Evolutionary conservation across 2,329 filamentous ascomycete genomes (phyloP), one percentile per base, ranked within the genome.

Genomic region (Alternaria ethzedia): DNA sequence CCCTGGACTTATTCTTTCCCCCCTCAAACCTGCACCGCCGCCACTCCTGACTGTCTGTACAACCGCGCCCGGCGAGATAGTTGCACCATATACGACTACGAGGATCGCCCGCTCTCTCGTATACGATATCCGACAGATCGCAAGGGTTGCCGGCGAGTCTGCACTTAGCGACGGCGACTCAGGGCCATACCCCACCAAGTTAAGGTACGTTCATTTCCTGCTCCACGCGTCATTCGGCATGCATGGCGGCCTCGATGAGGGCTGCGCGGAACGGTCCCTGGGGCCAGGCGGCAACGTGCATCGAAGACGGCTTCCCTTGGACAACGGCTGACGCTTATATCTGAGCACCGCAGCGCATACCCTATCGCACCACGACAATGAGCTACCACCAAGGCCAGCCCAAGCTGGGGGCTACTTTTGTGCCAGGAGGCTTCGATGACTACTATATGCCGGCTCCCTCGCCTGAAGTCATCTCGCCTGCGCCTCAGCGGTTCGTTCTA

Each of bases 391-490:
- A 75, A 58, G 70, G 71, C 63, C 74, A 73, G 52, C 76, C 75
- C 68, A 70, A 76, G 66, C 72, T 80, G 57, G 78, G 78, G 72
- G 89, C 90, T 60, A 92, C 89, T 52, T 91, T 90, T 79, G 86
- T 89, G 77, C 90, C 90, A 71, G 89, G 89, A 71, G 87, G 86
- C 54, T 83, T 86, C 70, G 89, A 91, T 81, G 88, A 91, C 79
- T 91, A 88, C 79, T 89, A 89, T 78, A 87, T 90, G 84, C 85
- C 85, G 43, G 78, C 77, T 30, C 75, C 78, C 63, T 76, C 77
- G 64, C 87, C 88, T 67, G 89, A 90, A 79, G 82, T 91, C 74
- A 86, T 91, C 69, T 90, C 90, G 74, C 90, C 90, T 59, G 86
- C 88, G 73, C 90, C 90, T 67, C 89, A 92, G 83, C 86, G 90